Evolutionary conservation across 2,329 filamentous ascomycete species (phyloP), one percentile per base, ranked within the genome.

Genomic region (Spiromastix sp.): DNA sequence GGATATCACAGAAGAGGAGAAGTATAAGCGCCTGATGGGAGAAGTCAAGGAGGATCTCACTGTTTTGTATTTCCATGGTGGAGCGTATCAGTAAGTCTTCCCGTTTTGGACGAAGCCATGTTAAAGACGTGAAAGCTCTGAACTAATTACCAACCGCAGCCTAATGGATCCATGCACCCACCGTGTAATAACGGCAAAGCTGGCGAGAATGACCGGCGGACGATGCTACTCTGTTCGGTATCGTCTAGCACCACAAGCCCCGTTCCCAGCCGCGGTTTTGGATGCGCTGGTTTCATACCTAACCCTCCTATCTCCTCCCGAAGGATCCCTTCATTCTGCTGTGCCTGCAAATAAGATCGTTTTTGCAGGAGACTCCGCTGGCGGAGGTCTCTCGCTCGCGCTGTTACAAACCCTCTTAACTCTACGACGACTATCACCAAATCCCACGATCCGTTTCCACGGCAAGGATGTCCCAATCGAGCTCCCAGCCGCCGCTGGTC

Each of bases 281-380:
- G 66, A 69, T 44, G 56, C 59, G 17, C 47, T 69, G n/a, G 50
- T 61, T 10, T 57, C 61, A n/a, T 69, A 68, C 39, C 51, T 69
- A 3, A 63, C 59, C 18, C 56, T 69, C 18, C 50, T 68, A 5
- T 55, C 61, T 9, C 66, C 64, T 8, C 63, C 64, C 0, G 47
- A 54, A 9, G 61, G 59, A 9, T 54, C 63, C 12, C 45, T 60
- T 10, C 64, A 68, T 39, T 47, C 55, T 11, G 53, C 65, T 11
- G 49, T 68, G 2, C 54, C 58, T 8, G 55, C 65, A 4, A 51
- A 54, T 33, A 60, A 61, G 36, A 67, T 69, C 38, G 46, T 68
- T 30, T 42, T 68, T 12, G 55, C 63, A 3, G 66, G 66, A 12
- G 65, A 68, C 42, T 66, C 62, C 2, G 62, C 64, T 0, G 66